Evolutionary conservation across 106 monocot species (phyloP), one percentile per base, ranked within the genome.

Genomic region (Dioscorea dumetorum): DNA sequence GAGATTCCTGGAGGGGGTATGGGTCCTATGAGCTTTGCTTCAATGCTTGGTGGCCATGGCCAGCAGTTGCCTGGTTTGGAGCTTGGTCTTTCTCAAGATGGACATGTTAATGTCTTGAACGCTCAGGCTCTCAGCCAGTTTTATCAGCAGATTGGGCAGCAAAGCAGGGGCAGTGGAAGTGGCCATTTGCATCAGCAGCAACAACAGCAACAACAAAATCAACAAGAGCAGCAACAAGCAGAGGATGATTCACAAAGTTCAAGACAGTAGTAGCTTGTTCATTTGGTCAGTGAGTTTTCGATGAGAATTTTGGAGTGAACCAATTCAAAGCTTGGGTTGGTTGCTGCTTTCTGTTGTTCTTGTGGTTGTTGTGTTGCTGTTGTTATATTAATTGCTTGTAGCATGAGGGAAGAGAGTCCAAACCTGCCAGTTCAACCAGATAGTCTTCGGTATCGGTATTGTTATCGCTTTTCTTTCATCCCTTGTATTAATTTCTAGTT

Each of bases 21-120:
- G 41, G 61, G 72, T 12, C 20, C 72, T 9, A 67, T 81, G 76
- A 72, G 72, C 50, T 81, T 81, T 41, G 28, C 72, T 3, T 81
- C 81, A 9, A 63, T 81, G 68, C 71, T 81, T n/a, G 50, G 72
- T 9, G 81, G 81, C 17, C 61, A 28, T 1, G 62, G 54, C 15
- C 81, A 76, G 59, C 67, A 60, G 50, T 10, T 80, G 57, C 81
- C 81, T 0, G 81, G 81, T 1, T 20, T 81, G 81, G 81, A 81
- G 76, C 76, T 81, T 5, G 81, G 76, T 21, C 58, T 81, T 11
- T 72, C 76, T 3, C 81, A 81, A 22, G 72, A 81, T 63, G 81
- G 76, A 22, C 67, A 68, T 56, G 32, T 76, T 33, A 72, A 72
- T 12, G 48, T 81, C 54, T 64, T 76, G 61, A 75, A 70, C 60